Percentiles rank a stretch among this genome's conserved stretches.
phyloP scores from a whole-genome alignment of 1,284 basidiomycete genomes.

The Rhodotorula sp. region DNA sequence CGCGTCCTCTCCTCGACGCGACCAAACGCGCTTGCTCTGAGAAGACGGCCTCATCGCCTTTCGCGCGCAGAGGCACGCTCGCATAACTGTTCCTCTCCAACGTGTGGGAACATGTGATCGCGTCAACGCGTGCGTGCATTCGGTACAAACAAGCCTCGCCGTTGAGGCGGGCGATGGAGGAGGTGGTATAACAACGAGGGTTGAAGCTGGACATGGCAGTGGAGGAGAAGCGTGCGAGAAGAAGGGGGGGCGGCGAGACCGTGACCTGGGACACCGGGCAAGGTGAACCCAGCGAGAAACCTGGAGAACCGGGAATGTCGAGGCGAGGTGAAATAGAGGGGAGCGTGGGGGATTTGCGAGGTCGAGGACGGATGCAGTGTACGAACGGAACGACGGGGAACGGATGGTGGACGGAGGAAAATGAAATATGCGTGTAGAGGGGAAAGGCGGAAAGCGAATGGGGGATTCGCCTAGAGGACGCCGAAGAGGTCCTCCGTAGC shows the following conservation, averaged over 20 bases:
- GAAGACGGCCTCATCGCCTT: not conserved
- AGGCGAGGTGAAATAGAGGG: not conserved
- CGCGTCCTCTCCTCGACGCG: not conserved
- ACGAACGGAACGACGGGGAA: not conserved
- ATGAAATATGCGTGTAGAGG: not conserved
- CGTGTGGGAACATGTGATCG: too few species aligned
- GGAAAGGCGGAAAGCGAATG: not conserved
- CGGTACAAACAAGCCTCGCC: not conserved
- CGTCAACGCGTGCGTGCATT: too few species aligned
- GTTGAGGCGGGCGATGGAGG: not conserved
- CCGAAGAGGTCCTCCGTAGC: slow-evolving; percentile 56
- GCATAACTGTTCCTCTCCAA: too few species aligned
- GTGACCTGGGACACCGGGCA: too few species aligned
- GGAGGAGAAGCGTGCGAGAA: not conserved
- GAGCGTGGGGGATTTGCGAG: slow-evolving; percentile 1
- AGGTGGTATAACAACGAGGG: not conserved
- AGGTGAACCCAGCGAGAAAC: not conserved
- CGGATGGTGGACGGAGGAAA: not conserved
- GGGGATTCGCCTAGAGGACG: slow-evolving; percentile 46
- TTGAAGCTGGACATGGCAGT: not conserved
- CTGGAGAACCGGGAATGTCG: not conserved
- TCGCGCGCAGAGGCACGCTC: too few species aligned
- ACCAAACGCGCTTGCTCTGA: not conserved
- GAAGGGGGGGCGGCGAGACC: not conserved
- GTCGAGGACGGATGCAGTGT: not conserved